Evolutionary conservation across 768 basidiomycete genomes (phyloP), one percentile per base, ranked within the genome.

Genomic region (Kondoa subrosea): DNA sequence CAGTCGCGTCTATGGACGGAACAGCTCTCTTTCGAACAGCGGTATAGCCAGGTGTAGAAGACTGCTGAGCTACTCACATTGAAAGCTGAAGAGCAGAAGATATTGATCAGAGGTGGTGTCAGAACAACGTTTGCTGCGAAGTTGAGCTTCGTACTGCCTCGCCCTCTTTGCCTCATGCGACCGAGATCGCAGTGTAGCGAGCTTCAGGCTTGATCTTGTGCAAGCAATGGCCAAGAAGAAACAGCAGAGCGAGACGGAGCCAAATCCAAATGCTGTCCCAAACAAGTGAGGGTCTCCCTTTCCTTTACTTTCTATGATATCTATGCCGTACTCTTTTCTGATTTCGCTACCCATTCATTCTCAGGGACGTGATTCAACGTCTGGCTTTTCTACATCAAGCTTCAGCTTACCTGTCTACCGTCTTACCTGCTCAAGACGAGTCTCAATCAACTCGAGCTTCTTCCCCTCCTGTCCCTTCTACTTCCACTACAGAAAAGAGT

Each of bases 291-390:
- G 14, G 4, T 17, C 14, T 14, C 4, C 30, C 58, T 59, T 25
- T 33, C 29, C 15, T 32, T 31, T 3, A 21, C 17, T 2, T 16
- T 31, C 61, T 16, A 12, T 63, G n/a, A n/a, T n/a, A n/a, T n/a
- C n/a, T n/a, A n/a, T n/a, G n/a, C n/a, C n/a, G n/a, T n/a, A n/a
- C n/a, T n/a, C n/a, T 31, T 31, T 17, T 31, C 29, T 15, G 61
- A 27, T 8, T 16, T 17, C 4, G 27, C 61, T 63, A 33, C 27
- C 34, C 4, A 3, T n/a, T 32, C 61, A 16, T 59, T 4, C 27
- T 31, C 33, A 63, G 61, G 29, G 61, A 63, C 17, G 61, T 32
- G 29, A 63, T 63, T 33, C 61, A 63, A 33, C 61, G 61, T 17
- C 3, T 63, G 3, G 33, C 27, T 8, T 63, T 31, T 32, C 61